phyloP scores from a whole-genome alignment of 2,329 filamentous ascomycete genomes.

The Colletotrichum melonis region DNA sequence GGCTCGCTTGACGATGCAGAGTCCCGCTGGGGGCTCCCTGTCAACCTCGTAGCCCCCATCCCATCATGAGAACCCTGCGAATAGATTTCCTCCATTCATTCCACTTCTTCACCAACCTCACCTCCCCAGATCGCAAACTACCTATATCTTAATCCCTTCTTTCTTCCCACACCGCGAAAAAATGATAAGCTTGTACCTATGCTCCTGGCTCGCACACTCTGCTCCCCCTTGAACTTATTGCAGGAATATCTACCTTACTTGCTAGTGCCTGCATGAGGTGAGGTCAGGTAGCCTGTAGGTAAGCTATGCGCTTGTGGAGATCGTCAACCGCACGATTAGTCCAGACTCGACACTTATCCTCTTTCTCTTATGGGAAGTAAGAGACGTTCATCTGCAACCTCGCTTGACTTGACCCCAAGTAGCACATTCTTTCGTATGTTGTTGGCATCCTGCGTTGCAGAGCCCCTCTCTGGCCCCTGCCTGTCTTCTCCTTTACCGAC shows the following conservation, averaged over 20 bases:
- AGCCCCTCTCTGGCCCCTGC: neutral
- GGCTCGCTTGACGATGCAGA: constrained; percentile 45
- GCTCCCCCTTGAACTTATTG: too few species aligned
- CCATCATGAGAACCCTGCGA: neutral
- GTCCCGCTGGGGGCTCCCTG: constrained; percentile 7
- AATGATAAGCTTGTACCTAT: neutral
- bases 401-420: constrained; percentile 32
- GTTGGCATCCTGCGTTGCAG: neutral
- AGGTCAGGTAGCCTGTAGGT: too few species aligned
- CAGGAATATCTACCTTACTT: neutral
- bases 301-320: neutral
- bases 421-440: neutral
- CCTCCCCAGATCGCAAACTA: neutral
- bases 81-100: neutral
- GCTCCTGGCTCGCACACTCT: neutral
- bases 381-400: constrained; percentile 1
- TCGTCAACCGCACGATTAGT: neutral
- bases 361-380: neutral
- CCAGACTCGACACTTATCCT: neutral
- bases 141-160: too few species aligned
- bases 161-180: neutral
- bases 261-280: neutral
- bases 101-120: neutral
- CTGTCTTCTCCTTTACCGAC: neutral
- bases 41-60: too few species aligned